phyloP scores from a whole-genome alignment of 768 basidiomycete genomes.

The Boletus eberwhitei region DNA sequence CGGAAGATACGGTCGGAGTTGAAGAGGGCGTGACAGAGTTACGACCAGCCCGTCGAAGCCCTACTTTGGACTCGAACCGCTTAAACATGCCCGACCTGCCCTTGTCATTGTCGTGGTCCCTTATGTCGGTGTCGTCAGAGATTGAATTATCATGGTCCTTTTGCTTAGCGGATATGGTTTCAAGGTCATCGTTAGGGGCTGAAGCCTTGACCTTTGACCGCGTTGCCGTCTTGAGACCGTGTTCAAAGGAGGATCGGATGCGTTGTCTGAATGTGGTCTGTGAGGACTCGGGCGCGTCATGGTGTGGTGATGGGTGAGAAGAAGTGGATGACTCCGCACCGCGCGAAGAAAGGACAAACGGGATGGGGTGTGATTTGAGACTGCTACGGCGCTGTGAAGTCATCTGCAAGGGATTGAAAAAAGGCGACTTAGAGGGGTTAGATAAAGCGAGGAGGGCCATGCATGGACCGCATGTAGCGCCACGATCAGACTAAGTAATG shows the following conservation, averaged over 20 bases:
- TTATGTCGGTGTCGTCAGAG: slow-evolving; percentile 30
- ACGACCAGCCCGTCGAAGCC: slow-evolving; percentile 45
- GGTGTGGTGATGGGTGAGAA: slow-evolving; percentile 24
- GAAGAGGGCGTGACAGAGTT: slow-evolving; percentile 38
- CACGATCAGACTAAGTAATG: slow-evolving; percentile 19
- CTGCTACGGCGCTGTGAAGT: slow-evolving; percentile 39
- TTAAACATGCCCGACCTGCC: slow-evolving; percentile 45
- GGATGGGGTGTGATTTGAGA: slow-evolving; percentile 32
- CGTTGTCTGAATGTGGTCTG: slow-evolving; percentile 56
- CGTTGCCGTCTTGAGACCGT: slow-evolving; percentile 62
- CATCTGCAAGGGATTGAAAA: slow-evolving; percentile 46
- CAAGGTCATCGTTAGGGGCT: slow-evolving; percentile 39
- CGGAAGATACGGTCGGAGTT: slow-evolving; percentile 37
- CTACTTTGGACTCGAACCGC: slow-evolving; percentile 48
- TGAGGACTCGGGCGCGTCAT: slow-evolving; percentile 37
- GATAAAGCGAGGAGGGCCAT: slow-evolving; percentile 47
- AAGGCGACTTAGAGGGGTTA: slow-evolving; percentile 36
- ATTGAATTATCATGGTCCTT: slow-evolving; percentile 39
- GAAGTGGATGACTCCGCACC: slow-evolving; percentile 37
- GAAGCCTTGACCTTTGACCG: slow-evolving; percentile 47
- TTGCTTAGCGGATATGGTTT: slow-evolving; percentile 42
- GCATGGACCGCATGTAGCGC: slow-evolving; percentile 32
- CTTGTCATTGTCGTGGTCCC: slow-evolving; percentile 36
- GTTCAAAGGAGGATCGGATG: slow-evolving; percentile 63
- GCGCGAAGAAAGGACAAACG: slow-evolving; percentile 42